Evolutionary conservation across 257 asterid genomes (phyloP), one percentile per base, ranked within the genome.

Genomic region (Coffea canephora): DNA sequence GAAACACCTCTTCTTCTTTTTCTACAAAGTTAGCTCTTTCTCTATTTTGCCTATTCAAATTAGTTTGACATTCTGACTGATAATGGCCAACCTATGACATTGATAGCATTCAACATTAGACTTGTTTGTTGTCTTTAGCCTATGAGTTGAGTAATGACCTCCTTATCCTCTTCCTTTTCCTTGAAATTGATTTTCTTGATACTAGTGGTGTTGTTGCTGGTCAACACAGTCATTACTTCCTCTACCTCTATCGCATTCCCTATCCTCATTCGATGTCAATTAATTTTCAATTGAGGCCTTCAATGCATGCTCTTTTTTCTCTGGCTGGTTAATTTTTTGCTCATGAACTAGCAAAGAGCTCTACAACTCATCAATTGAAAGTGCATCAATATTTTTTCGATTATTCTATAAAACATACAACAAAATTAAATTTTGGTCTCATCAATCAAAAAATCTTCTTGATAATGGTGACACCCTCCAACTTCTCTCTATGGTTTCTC

Each of bases 91-190:
- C 55, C 43, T 75, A 13, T 73, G 80, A 73, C 81, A 84, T 34
- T 76, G 10, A 5, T 43, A 77, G 19, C 85, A 84, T 18, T 84
- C 61, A 19, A 78, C 23, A 1, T 78, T 59, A 0, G 81, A 75
- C 69, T 78, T 75, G 73, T 59, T 66, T 70, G 21, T 10, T 3
- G 55, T 16, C 52, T 46, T 77, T 36, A 27, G 15, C 13, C 15
- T 1, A 50, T 50, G 15, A 50, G 43, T 39, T 39, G 18, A 11
- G 59, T 11, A 52, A 13, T 76, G 64, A 16, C 73, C 57, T 25
- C 41, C 75, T 0, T 36, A 64, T 49, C 79, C 79, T 52, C 77
- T 25, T 34, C 21, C 41, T 57, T 4, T 79, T 34, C 78, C 76
- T 71, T 15, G 43, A 39, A 39, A 39, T 39, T 39, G 43, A 39